Conservation (phyloP, 2,329 filamentous ascomycete species). For the Ascochyta koolunga region DNA sequence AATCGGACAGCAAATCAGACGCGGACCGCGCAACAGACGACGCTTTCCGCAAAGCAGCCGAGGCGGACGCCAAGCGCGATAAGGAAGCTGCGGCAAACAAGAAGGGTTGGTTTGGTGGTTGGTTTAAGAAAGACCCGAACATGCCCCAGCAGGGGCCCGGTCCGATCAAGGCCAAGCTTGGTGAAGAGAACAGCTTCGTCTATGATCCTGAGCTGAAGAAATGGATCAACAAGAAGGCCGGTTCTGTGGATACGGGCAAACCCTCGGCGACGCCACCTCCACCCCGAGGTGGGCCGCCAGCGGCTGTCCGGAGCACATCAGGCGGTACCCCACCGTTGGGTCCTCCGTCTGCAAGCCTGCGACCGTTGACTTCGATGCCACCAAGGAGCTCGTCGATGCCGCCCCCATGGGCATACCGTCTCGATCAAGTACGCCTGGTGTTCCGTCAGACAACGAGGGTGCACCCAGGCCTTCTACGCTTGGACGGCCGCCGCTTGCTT, state of each 20-base stretch:
- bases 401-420: constrained; percentile 41
- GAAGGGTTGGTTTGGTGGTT: constrained; percentile 75
- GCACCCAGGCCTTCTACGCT: constrained; percentile 30
- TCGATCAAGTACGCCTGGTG: constrained; percentile 41
- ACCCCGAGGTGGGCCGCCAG: constrained; percentile 63
- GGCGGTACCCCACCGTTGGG: constrained; percentile 49
- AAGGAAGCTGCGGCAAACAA: constrained; percentile 53
- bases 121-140: constrained; percentile 79
- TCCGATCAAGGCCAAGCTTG: constrained; percentile 92
- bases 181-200: constrained; percentile 89
- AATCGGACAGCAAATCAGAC: constrained; percentile 60
- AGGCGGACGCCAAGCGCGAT: constrained; percentile 68
- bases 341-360: constrained; percentile 20
- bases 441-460: constrained; percentile 40
- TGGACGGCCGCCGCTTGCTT: constrained; percentile 31
- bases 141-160: constrained; percentile 48
- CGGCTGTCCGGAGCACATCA: constrained; percentile 56
- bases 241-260: constrained; percentile 64
- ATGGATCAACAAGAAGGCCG: constrained; percentile 96
- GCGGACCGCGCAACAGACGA: constrained; percentile 80
- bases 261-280: constrained; percentile 74
- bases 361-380: constrained; percentile 27
- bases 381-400: constrained; percentile 47
- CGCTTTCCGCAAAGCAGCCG: constrained; percentile 82
- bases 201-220: constrained; percentile 96